Percentiles rank a stretch among this genome's conserved stretches.
Conservation (phyloP, 1,139 yeast genomes). For the Magnusiomyces sp. region DNA sequence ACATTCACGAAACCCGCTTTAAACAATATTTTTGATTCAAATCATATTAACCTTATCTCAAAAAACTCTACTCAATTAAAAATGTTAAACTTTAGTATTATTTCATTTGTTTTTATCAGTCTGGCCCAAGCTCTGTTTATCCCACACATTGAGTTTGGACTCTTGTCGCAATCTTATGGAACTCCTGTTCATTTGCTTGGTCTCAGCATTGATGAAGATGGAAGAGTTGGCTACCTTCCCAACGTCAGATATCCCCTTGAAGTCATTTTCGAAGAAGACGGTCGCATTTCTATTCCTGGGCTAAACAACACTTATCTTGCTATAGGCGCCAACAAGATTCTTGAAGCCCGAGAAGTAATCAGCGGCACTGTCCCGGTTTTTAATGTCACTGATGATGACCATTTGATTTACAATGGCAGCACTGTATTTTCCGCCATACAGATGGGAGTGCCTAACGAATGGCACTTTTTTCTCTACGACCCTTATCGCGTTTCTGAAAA, state of each 20-base stretch:
- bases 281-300: not conserved
- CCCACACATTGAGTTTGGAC: conserved; percentile 2
- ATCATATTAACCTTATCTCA: too few relatives aligned
- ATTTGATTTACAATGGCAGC: not conserved
- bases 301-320: not conserved
- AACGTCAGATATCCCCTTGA: conserved; percentile 1
- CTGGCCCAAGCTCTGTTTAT: not conserved
- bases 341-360: not conserved
- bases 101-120: not conserved
- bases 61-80: too few relatives aligned
- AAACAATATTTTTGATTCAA: not conserved
- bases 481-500: not conserved
- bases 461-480: not conserved
- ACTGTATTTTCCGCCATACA: not conserved
- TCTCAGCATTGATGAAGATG: not conserved
- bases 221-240: not conserved
- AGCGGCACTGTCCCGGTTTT: not conserved
- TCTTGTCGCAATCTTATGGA: not conserved
- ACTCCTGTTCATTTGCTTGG: conserved; percentile 1
- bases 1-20: not conserved
- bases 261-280: not conserved
- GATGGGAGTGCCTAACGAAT: not conserved
- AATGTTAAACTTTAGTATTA: too few relatives aligned
- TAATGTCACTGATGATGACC: conserved; percentile 1
- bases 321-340: not conserved